Base-by-base conservation (phyloP, 2,329 filamentous ascomycete species). In the Thermochaetoides dissita region DNA sequence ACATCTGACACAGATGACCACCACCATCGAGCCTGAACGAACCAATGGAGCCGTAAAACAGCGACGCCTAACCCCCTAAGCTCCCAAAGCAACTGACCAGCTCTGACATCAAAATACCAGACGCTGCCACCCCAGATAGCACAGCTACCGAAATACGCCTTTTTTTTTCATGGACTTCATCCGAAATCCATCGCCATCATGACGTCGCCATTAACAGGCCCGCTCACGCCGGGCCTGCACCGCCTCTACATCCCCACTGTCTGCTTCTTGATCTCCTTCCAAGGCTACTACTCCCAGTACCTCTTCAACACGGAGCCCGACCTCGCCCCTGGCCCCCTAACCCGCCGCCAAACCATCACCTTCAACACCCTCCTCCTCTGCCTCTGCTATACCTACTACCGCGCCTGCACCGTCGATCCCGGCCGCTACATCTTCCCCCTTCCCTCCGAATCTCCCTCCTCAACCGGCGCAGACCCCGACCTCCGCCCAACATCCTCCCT, bases 201-300 rank as follows among this genome's bases (percentile, higher is more conserved):
- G 50, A 45, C 44, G 35, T 37, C 47, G 31, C 44, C 47, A 37
- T 46, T 51, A 38, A 60, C 59, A 17, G 59, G 59, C 34, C 60
- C 59, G 48, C 65, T 56, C 57, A 44, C 48, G 58, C 53, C 46
- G 59, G 63, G 54, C 58, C 63, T 76, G 46, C 68, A 72, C 53
- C 59, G 61, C 39, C 64, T 86, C 40, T 79, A 81, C 45, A 73
- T 87, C n/a, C 81, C 81, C 10, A 71, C 67, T 44, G 81, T 83
- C 36, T 76, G 76, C 49, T 42, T 67, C 7, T 63, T 89, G 10
- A 81, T 88, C 45, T 56, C 63, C 41, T 84, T 86, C 56, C 70
- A 88, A 3, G 74, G 76, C 46, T 85, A 81, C 63, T 72, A 74
- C 38, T 81, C 84, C 5, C 84, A 89, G 61, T 72, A 68, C 56